Percentiles rank a stretch among this genome's conserved stretches.
Conservation (phyloP, 441 rosid genomes). For the Eruca vesicaria region DNA sequence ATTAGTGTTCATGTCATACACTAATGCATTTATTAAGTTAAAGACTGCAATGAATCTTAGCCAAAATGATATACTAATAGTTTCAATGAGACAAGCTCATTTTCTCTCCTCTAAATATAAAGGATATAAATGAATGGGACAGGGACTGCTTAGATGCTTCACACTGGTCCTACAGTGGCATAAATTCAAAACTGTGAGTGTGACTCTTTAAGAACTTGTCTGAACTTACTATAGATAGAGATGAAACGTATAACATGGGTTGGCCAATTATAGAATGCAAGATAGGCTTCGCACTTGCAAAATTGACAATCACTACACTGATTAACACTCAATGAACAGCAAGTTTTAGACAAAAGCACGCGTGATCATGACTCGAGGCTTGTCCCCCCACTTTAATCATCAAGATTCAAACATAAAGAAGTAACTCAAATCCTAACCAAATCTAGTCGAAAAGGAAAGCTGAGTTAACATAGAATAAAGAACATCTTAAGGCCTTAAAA, state of each 20-base stretch:
- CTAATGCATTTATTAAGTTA: neutral
- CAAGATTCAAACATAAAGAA: conserved; percentile 3
- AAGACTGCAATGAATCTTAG: neutral
- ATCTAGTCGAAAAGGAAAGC: neutral
- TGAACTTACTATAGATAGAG: neutral
- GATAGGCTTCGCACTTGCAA: neutral
- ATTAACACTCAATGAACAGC: conserved; percentile 16
- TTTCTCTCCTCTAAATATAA: neutral
- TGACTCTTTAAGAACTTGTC: conserved; percentile 17
- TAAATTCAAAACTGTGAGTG: conserved; percentile 13
- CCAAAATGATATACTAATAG: neutral
- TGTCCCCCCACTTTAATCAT: neutral
- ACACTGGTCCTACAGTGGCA: conserved; percentile 27
- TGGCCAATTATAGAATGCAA: neutral
- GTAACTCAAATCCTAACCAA: conserved; percentile 8
- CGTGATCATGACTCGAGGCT: neutral
- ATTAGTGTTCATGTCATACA: neutral
- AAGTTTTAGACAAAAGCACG: neutral
- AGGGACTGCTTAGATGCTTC: neutral
- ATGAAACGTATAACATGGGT: conserved; percentile 13
- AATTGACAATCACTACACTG: neutral
- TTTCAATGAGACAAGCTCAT: neutral
- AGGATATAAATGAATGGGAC: conserved; percentile 4
- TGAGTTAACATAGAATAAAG: neutral
- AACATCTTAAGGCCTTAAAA: neutral